A percentile compares a stretch with the other conserved stretches of the same genome.
Conservation (phyloP, 2,329 filamentous ascomycete genomes). For the Aspergillus quadrilineatus region DNA sequence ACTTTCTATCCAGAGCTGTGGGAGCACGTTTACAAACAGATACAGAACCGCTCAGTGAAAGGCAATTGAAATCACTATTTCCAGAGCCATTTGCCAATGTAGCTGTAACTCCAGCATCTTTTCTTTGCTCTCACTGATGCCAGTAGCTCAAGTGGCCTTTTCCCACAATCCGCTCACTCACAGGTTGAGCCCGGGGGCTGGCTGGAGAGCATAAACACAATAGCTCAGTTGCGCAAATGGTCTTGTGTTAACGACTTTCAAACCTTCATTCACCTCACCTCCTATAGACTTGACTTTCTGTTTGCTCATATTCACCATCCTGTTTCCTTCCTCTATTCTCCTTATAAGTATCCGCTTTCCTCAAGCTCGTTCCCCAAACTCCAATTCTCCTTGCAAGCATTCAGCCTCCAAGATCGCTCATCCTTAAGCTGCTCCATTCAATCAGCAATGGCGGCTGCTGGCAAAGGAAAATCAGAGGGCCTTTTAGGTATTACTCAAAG, state of each 20-base stretch:
- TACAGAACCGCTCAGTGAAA: conserved; percentile 29
- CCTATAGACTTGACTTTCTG: background rate
- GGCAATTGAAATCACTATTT: conserved; percentile 6
- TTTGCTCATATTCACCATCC: background rate
- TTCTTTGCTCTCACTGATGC: background rate
- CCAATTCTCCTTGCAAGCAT: background rate
- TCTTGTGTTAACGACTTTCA: background rate
- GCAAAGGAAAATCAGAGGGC: conserved; percentile 18
- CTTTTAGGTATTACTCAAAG: conserved; percentile 17
- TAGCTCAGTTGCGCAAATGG: background rate
- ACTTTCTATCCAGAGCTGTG: conserved; percentile 46
- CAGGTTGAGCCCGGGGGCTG: background rate
- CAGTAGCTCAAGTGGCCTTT: background rate
- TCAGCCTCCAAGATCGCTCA: background rate
- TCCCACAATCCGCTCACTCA: background rate
- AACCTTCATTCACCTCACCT: conserved; percentile 5
- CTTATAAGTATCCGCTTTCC: background rate
- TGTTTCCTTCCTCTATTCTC: background rate
- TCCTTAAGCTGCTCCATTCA: background rate
- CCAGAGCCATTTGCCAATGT: background rate
- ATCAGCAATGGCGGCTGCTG: conserved; percentile 15
- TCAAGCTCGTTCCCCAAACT: background rate
- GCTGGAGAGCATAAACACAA: background rate
- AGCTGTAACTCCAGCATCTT: background rate
- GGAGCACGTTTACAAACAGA: conserved; percentile 43